phyloP scores from a whole-genome alignment of 306 rosid species.

The Lathyrus aphaca region DNA sequence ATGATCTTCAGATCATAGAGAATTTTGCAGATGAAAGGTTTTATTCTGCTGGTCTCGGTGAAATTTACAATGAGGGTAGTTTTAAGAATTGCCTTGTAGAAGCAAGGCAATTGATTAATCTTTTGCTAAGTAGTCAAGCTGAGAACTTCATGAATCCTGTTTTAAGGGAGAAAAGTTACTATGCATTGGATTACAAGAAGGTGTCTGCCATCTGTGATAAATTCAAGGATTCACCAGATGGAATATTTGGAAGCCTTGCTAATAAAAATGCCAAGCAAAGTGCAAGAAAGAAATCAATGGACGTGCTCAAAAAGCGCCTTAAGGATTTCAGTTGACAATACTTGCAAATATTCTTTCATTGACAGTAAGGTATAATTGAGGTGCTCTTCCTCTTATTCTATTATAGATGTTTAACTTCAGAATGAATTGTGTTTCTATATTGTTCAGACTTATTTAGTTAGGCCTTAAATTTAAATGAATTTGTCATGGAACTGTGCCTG shows the following conservation, averaged over 20 bases:
- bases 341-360: constrained; percentile 39
- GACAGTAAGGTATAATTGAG: constrained; percentile 38
- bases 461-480: constrained; percentile 30
- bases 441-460: constrained; percentile 15
- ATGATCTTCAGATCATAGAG: constrained; percentile 69
- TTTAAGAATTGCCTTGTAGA: constrained; percentile 68
- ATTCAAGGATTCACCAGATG: constrained; percentile 81
- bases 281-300: constrained; percentile 83
- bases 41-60: constrained; percentile 72
- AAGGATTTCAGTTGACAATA: constrained; percentile 71
- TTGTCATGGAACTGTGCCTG: constrained; percentile 7
- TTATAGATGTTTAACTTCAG: constrained; percentile 35
- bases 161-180: constrained; percentile 71
- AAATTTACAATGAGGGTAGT: constrained; percentile 66
- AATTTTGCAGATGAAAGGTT: constrained; percentile 83
- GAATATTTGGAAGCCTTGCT: constrained; percentile 86
- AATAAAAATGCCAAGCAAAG: constrained; percentile 74
- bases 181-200: constrained; percentile 81
- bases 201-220: constrained; percentile 80
- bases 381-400: constrained; percentile 13
- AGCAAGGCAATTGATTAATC: constrained; percentile 79
- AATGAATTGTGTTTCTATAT: constrained; percentile 27
- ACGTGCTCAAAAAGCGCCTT: constrained; percentile 75
- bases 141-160: constrained; percentile 95
- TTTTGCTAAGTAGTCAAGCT: constrained; percentile 81